Conservation (phyloP, 2,329 filamentous ascomycete species). For the Ambrosiella beaveri region DNA sequence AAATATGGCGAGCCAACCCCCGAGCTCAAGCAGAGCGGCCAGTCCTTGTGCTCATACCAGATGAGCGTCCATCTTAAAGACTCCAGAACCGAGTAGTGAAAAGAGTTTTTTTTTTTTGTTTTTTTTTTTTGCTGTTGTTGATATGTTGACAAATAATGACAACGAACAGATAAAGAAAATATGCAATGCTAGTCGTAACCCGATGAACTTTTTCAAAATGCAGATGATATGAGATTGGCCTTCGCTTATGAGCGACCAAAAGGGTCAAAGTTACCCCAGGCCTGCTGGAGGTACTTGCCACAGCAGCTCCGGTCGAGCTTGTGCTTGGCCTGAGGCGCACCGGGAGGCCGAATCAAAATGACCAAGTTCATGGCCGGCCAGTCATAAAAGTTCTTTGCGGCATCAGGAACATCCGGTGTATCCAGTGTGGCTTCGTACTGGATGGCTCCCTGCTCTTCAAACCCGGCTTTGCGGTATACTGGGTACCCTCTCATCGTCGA, state of each 20-base stretch:
- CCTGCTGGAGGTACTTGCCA: neutral
- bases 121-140: neutral
- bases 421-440: constrained; percentile 5
- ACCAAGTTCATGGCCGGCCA: constrained; percentile 8
- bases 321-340: neutral
- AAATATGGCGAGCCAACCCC: neutral
- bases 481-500: constrained; percentile 9
- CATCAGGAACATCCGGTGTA: neutral
- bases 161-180: no score
- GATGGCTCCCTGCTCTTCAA: constrained; percentile 6
- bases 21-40: neutral
- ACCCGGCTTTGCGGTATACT: constrained; percentile 9
- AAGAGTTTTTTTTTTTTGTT: neutral
- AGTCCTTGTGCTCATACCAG: neutral
- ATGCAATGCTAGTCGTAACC: no score
- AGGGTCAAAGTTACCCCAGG: neutral
- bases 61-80: neutral
- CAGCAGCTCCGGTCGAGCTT: neutral
- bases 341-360: constrained; percentile 8
- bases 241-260: neutral
- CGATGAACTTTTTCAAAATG: no score
- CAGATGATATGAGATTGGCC: no score
- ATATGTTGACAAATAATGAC: neutral
- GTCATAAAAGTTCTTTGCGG: constrained; percentile 2
- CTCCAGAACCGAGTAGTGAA: neutral